Evolutionary conservation across 257 asterid genomes (phyloP), one percentile per base, ranked within the genome.

Genomic region (Asclepias syriaca): DNA sequence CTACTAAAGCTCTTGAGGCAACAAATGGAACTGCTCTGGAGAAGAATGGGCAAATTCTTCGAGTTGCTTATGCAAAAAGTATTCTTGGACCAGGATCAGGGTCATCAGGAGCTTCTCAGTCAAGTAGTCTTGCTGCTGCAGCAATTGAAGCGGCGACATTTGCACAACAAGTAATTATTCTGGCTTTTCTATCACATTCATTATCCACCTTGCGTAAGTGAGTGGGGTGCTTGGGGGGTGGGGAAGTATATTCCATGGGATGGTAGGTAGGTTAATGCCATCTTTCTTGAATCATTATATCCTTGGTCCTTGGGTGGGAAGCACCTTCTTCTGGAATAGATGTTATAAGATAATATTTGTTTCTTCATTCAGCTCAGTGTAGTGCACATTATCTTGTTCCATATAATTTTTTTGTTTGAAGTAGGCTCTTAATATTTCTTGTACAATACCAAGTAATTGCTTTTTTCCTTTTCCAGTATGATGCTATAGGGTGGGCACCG

Each of bases 21-120:
- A 94, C 99, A 39, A 91, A 91, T 68, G 96, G 99, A 68, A 94
- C 93, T 68, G 80, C 95, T 37, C 76, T 91, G 84, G 99, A 92
- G 88, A 94, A 87, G 85, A 94, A 94, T 83, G 99, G 99, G 43
- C 99, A 92, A 86, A 87, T 91, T 81, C 97, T 94, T 80, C 89
- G 99, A 81, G 99, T 94, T 79, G 97, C 99, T 24, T 94, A 84
- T 87, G 99, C 99, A n/a, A 94, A 94, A 84, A 94, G 99, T 83
- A 85, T 88, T 77, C 85, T 87, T 43, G 99, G 98, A 72, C 87
- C 95, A 71, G 97, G 96, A 80, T 85, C 96, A 61, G 81, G 88
- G 70, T 82, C 76, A 58, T 74, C 95, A 24, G 96, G 94, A 77
- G 80, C 91, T 77, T 86, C 96, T 71, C 97, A 94, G 80, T 89